A percentile compares a stretch with the other conserved stretches of the same genome.
phyloP scores from a whole-genome alignment of 2,329 filamentous ascomycete genomes.

The Ilyonectria sp. region DNA sequence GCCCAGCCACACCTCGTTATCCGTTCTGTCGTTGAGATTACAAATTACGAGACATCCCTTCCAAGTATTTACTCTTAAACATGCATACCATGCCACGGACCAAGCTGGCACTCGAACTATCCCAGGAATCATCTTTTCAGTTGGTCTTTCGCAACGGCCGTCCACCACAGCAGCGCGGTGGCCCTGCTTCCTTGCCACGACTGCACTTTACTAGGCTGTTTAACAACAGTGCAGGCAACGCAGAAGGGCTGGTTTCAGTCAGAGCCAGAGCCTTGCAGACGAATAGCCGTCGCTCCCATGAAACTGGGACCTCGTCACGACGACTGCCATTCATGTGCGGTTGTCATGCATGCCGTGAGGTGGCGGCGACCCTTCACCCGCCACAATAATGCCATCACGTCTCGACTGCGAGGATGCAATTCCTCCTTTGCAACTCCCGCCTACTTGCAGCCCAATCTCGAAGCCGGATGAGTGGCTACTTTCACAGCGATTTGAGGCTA shows the following conservation, averaged over 20 bases:
- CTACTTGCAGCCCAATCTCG: conserved; percentile 4
- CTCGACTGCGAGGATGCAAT: background rate
- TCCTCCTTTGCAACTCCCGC: conserved; percentile 8
- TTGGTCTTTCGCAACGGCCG: background rate
- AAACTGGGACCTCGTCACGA: background rate
- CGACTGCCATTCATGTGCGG: background rate
- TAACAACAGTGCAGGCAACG: background rate
- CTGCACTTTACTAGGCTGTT: background rate
- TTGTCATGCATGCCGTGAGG: background rate
- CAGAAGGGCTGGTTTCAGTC: too few relatives aligned
- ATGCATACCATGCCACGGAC: too few relatives aligned
- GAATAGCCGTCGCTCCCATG: too few relatives aligned
- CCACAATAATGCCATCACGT: background rate
- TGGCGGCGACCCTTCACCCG: background rate
- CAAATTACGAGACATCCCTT: background rate
- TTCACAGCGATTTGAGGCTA: background rate
- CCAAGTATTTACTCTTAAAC: too few relatives aligned
- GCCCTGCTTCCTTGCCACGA: background rate
- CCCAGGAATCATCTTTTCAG: background rate
- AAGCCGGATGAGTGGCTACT: conserved; percentile 10
- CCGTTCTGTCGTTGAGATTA: background rate
- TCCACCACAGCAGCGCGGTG: background rate
- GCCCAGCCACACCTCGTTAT: background rate
- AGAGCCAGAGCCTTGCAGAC: too few relatives aligned
- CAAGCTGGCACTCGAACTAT: background rate